Evolutionary conservation across 306 rosid species (phyloP).

Genomic region (Hippophae gyantsensis): DNA sequence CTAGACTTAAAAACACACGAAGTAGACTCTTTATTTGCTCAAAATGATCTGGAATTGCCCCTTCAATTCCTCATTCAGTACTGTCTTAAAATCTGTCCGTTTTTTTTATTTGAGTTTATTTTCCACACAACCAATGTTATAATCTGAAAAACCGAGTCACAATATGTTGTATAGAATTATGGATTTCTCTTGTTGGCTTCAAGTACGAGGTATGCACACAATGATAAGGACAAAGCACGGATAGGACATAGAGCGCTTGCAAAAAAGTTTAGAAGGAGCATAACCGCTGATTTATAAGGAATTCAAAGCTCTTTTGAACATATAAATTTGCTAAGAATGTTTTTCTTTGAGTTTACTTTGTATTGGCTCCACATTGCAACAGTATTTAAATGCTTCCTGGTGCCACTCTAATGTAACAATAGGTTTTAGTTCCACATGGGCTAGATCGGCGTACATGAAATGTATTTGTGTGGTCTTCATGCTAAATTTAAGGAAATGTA

Average conservation of each 20-base stretch:
- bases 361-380: not conserved
- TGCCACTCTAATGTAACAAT: too few species aligned
- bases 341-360: not conserved
- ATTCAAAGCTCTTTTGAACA: conserved; percentile 7
- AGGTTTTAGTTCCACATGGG: too few species aligned
- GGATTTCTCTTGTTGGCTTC: conserved; percentile 72
- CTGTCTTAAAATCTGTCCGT: too few species aligned
- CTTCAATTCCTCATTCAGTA: too few species aligned
- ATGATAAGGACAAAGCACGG: conserved; percentile 78
- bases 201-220: conserved; percentile 58
- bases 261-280: conserved; percentile 40
- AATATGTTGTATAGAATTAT: conserved; percentile 22
- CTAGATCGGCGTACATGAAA: too few species aligned
- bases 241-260: conserved; percentile 45
- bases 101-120: too few species aligned
- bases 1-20: too few species aligned
- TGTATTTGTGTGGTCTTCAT: too few species aligned
- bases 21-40: too few species aligned
- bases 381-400: too few species aligned
- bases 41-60: too few species aligned
- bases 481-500: too few species aligned
- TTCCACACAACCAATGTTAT: conserved; percentile 53
- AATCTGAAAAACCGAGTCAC: conserved; percentile 21
- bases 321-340: not conserved
- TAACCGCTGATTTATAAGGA: conserved; percentile 10